Base-by-base conservation (phyloP, 192 early-diverging fungal species). In the Chytriomyces hyalinus region DNA sequence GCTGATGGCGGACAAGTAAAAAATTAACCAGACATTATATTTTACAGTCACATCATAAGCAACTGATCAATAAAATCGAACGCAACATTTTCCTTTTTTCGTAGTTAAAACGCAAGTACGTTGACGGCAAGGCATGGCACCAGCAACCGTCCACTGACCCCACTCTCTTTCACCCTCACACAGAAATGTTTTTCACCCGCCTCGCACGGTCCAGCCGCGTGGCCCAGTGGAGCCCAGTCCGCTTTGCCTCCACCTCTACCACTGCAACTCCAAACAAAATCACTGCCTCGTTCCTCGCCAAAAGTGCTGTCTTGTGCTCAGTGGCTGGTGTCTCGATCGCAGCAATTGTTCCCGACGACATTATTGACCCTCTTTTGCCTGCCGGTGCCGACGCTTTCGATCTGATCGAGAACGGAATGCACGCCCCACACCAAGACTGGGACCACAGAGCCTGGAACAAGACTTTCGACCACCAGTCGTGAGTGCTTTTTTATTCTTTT, bases 381-480 rank as follows among this genome's bases (percentile, higher is more conserved):
- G 62, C 45, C 13, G 81, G 65, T 17, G 89, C 92, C 26, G 86
- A 82, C 43, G 90, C 92, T 53, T 91, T 92, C 53, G 86, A 90
- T 6, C 93, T 93, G 89, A 90, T 92, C 73, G 95, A 94, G 60
- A 92, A 97, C 72, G 97, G 97, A 61, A 87, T 97, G 68, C 97
- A 99, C 84, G 81, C 95, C 62, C 92, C 97, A 1, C 86, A 88
- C 74, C 92, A 93, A 88, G 94, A 93, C 45, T 99, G 94, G 93
- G 89, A 93, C 46, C 94, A 96, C 84, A 90, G 90, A 71, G 90
- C 87, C 76, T 87, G 88, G 76, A 86, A 92, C 69, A 90, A 90
- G 70, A 95, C 95, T 57, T 99, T 92, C 86, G 97, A 99, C 82
- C 96, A 97, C 74, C 92, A 94, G 69, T 81, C 92, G 93, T 95